Evolutionary conservation across 2,329 filamentous ascomycete species (phyloP), one percentile per base, ranked within the genome.

Genomic region (Myriosclerotinia scirpicola): DNA sequence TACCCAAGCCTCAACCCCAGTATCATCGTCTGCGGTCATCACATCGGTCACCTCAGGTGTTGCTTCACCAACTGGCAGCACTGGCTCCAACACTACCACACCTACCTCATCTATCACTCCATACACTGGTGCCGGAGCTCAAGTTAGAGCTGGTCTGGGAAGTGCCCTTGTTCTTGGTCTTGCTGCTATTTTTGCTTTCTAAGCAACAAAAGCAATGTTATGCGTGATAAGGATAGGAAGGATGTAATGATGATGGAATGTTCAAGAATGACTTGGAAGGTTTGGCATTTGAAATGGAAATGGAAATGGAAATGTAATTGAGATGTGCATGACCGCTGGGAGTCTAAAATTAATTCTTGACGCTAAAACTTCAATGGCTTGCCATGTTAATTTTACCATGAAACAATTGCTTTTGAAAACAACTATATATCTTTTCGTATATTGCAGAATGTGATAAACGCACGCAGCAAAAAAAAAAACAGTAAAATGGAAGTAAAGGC

Each of bases 11-110:
- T 36, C 56, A 1, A 59, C 56, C 34, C 56, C 56, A 26, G 30
- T 38, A 36, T 44, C 63, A 40, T 34, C 34, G 3, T 40, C 62
- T 12, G 26, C 20, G 15, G 54, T 44, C 40, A 3, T 42, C 12
- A 22, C 40, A n/a, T 12, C 26, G 8, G 1, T 48, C 3, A 60
- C 54, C 20, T 65, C 64, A 4, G 54, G 64, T 26, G 64, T 53
- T 20, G 46, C 64, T 40, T 50, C 64, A n/a, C 64, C 64, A 60
- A 65, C 54, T 20, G 54, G 64, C 30, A 30, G 42, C 54, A 30
- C 30, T 36, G 54, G 34, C 34, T 60, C 54, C 36, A 64, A 64
- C 30, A 36, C 48, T 20, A 65, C 64, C 30, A 40, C 59, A 30
- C 46, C 56, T 11, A 46, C 56, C 20, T 22, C 58, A 38, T 26